A percentile compares a stretch with the other conserved stretches of the same genome.
Conservation (phyloP, 257 asterid species). For the Nicotiana tomentosiformis region DNA sequence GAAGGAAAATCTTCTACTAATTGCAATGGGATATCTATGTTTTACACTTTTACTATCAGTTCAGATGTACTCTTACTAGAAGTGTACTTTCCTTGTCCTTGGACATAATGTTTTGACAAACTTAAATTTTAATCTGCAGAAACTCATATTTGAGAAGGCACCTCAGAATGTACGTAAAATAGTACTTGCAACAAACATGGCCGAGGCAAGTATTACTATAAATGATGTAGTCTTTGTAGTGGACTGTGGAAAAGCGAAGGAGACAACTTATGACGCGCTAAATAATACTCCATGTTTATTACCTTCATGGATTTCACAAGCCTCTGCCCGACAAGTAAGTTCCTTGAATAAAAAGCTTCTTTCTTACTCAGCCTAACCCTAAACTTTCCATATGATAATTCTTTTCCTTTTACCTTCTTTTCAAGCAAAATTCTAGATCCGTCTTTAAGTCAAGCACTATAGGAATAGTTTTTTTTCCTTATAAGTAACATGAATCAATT, state of each 20-base stretch:
- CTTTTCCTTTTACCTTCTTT: background rate
- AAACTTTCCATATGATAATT: background rate
- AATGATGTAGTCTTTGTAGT: slow-evolving; percentile 92
- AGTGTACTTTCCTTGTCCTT: background rate
- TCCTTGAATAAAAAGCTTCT: background rate
- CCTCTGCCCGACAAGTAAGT: slow-evolving; percentile 97
- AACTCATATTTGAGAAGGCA: slow-evolving; percentile 90
- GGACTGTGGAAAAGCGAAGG: slow-evolving; percentile 99
- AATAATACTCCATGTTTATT: slow-evolving; percentile 89
- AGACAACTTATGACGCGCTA: slow-evolving; percentile 92
- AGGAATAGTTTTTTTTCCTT: background rate
- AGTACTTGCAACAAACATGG: slow-evolving; percentile 97
- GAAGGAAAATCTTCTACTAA: background rate
- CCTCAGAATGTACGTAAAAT: slow-evolving; percentile 92
- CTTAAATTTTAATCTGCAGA: slow-evolving; percentile 33
- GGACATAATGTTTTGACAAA: background rate
- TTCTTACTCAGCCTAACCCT: background rate
- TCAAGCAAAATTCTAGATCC: background rate
- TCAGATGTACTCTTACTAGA: background rate
- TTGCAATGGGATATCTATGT: background rate
- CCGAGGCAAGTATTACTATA: slow-evolving; percentile 98
- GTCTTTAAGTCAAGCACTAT: background rate
- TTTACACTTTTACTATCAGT: background rate
- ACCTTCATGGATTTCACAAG: slow-evolving; percentile 99
- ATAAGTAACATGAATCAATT: background rate